A percentile compares a stretch with the other conserved stretches of the same genome.
phyloP scores from a whole-genome alignment of 1,284 basidiomycete species.

The Athelia sp. region DNA sequence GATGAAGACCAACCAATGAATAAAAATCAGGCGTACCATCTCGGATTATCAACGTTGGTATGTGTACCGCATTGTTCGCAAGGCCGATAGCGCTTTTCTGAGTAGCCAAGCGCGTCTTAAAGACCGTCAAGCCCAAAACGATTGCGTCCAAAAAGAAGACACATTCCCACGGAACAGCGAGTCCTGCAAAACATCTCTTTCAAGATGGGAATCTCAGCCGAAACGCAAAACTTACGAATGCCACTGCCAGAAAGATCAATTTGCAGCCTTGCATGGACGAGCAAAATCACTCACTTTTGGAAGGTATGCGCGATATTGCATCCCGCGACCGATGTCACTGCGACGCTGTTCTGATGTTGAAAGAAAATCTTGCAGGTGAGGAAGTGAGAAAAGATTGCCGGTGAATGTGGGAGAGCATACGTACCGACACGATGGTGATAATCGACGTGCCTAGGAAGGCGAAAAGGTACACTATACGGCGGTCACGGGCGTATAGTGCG shows the following conservation, averaged over 20 bases:
- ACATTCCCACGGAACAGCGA: conserved; percentile 4
- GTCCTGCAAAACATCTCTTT: conserved; percentile 14
- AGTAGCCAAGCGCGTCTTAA: not conserved
- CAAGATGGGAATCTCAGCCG: conserved; percentile 13
- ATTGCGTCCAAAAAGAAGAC: conserved; percentile 7
- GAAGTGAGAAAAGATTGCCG: no score
- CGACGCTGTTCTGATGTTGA: conserved; percentile 15
- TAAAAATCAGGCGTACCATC: no score
- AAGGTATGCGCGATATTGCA: conserved; percentile 27
- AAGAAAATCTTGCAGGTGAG: no score
- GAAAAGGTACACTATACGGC: conserved; percentile 21
- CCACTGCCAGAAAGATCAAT: no score
- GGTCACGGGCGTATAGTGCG: conserved; percentile 32
- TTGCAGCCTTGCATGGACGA: not conserved
- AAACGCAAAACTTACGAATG: no score
- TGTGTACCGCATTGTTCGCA: no score
- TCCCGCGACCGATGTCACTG: conserved; percentile 23
- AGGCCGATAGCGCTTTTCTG: no score
- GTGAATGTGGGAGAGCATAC: no score
- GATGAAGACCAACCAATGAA: no score
- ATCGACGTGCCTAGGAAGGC: conserved; percentile 12
- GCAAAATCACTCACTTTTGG: conserved; percentile 23
- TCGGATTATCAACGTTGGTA: no score
- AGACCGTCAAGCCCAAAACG: conserved; percentile 6
- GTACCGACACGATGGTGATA: not conserved